Conservation (phyloP, 176 grass and related monocot genomes). For the Lolium rigidum region DNA sequence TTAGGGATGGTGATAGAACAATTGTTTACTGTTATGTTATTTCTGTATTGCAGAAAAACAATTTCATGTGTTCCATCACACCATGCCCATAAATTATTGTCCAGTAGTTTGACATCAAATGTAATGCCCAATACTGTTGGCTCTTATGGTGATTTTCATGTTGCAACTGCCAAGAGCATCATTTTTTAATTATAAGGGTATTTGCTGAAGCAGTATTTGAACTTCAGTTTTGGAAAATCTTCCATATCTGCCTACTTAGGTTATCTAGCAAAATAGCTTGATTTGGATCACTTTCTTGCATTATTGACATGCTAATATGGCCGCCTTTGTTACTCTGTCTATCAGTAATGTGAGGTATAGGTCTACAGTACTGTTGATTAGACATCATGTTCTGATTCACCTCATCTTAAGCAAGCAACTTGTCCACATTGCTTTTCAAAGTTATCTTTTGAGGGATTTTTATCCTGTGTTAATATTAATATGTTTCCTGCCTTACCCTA, state of each 20-base stretch:
- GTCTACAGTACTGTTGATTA: neutral
- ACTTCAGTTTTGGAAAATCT: no score
- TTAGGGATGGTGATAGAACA: neutral
- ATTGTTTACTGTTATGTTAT: neutral
- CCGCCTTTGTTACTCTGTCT: neutral
- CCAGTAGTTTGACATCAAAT: neutral
- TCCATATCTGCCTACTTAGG: neutral
- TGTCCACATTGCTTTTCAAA: neutral
- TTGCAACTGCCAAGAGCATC: neutral
- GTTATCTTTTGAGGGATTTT: neutral
- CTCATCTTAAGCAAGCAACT: neutral
- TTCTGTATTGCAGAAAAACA: neutral
- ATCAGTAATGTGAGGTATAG: neutral
- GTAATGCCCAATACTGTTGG: neutral
- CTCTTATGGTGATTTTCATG: neutral
- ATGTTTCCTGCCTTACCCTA: conserved; percentile 1
- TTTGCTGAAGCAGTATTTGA: no score
- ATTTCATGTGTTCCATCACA: neutral
- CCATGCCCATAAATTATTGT: neutral
- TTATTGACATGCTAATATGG: neutral
- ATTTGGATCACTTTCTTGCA: neutral
- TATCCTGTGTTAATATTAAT: neutral
- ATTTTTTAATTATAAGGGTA: neutral
- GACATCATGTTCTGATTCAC: neutral
- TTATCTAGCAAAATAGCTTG: neutral